phyloP scores from a whole-genome alignment of 202 grass and related monocot genomes.

The Digitaria exilis region DNA sequence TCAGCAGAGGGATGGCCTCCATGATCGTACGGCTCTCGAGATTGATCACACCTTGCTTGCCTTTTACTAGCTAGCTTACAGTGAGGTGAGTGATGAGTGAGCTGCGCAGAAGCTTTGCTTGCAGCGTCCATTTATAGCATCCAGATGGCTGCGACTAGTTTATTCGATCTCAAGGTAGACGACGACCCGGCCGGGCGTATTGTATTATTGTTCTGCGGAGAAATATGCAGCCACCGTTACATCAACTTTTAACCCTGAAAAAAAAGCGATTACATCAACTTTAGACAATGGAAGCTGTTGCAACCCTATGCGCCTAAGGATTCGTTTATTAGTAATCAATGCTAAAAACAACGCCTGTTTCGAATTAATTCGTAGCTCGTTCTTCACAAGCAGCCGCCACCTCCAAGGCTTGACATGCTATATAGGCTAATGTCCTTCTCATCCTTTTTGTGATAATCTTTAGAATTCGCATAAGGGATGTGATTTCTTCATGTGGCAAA shows the following conservation, averaged over 20 bases:
- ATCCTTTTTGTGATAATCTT: too few species aligned
- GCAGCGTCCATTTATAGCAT: not conserved
- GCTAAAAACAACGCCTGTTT: not conserved
- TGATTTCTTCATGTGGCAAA: too few species aligned
- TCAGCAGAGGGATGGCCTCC: slow-evolving; percentile 37
- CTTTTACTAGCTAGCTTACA: not conserved
- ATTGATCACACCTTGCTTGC: not conserved
- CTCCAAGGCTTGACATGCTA: too few species aligned
- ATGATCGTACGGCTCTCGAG: not conserved
- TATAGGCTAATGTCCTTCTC: too few species aligned
- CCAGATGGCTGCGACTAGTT: not conserved
- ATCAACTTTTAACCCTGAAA: too few species aligned
- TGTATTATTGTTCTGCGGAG: not conserved
- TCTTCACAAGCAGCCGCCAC: not conserved
- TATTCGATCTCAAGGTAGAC: not conserved
- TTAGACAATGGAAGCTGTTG: not conserved
- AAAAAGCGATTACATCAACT: not conserved
- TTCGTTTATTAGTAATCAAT: not conserved
- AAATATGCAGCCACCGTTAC: not conserved
- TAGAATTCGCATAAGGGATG: too few species aligned
- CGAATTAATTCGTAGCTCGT: not conserved
- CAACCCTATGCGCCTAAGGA: not conserved
- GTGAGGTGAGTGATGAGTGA: not conserved
- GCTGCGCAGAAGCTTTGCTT: not conserved
- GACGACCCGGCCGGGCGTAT: not conserved